phyloP scores from a whole-genome alignment of 768 basidiomycete species.

The Plicaturopsis crispa region DNA sequence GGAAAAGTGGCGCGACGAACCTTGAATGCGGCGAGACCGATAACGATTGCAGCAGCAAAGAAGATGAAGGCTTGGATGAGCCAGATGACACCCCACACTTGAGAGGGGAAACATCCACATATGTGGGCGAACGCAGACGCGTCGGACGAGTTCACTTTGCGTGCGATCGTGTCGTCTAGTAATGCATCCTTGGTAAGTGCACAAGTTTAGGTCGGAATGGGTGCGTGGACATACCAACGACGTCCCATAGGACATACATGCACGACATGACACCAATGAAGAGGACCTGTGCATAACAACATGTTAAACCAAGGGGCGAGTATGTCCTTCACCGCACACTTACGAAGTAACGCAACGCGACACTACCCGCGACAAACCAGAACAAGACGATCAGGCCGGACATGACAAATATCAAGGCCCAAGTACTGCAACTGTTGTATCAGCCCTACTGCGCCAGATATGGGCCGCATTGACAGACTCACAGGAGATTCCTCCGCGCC shows the following conservation, averaged over 20 bases:
- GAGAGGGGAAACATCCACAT: constrained; percentile 81
- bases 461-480: constrained; percentile 14
- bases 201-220: neutral
- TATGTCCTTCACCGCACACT: constrained; percentile 10
- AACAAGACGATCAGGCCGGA: constrained; percentile 71
- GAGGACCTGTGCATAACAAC: constrained; percentile 40
- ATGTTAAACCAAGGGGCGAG: neutral
- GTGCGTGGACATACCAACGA: constrained; percentile 51
- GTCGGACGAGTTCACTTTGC: constrained; percentile 84
- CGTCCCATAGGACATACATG: constrained; percentile 84
- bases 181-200: constrained; percentile 1
- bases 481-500: constrained; percentile 73
- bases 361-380: constrained; percentile 74
- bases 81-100: constrained; percentile 84
- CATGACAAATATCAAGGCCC: constrained; percentile 75
- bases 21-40: constrained; percentile 80
- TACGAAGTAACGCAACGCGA: constrained; percentile 74
- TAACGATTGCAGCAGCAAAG: constrained; percentile 68
- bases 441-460: neutral
- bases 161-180: constrained; percentile 74
- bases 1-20: too few species aligned
- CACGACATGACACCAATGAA: constrained; percentile 88
- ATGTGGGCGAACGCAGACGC: constrained; percentile 79
- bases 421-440: constrained; percentile 42
- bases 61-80: constrained; percentile 65